Conservation (phyloP, 495 filamentous ascomycete species). For the Penicillium subrubescens region DNA sequence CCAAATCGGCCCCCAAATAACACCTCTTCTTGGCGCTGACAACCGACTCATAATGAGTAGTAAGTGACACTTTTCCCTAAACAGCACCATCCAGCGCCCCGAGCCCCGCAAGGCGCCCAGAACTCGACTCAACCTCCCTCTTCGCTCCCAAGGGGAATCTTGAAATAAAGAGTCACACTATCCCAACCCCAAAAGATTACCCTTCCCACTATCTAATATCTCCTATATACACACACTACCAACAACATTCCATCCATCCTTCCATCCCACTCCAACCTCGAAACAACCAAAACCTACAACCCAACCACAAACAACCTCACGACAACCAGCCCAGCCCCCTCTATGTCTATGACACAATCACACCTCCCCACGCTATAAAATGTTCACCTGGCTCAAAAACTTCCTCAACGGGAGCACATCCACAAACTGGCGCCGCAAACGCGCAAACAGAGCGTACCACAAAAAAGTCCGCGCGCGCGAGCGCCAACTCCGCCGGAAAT, state of each 20-base stretch:
- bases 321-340: too few species aligned
- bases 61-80: neutral
- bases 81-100: neutral
- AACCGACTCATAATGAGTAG: neutral
- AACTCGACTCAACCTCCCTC: neutral
- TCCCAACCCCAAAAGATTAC: too few species aligned
- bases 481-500: neutral
- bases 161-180: neutral
- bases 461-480: neutral
- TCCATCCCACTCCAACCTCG: neutral
- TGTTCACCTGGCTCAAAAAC: slow-evolving; percentile 1
- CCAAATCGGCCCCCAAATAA: neutral
- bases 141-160: neutral
- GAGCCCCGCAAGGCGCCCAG: neutral
- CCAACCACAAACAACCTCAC: too few species aligned
- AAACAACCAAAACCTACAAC: neutral
- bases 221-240: neutral
- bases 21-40: neutral
- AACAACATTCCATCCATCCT: neutral
- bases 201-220: neutral
- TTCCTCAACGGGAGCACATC: neutral
- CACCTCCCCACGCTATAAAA: neutral
- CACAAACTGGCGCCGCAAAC: neutral
- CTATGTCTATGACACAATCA: too few species aligned
- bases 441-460: neutral